Evolutionary conservation across 1,284 basidiomycete species (phyloP).

Genomic region (Cutaneotrichosporon mucoides): DNA sequence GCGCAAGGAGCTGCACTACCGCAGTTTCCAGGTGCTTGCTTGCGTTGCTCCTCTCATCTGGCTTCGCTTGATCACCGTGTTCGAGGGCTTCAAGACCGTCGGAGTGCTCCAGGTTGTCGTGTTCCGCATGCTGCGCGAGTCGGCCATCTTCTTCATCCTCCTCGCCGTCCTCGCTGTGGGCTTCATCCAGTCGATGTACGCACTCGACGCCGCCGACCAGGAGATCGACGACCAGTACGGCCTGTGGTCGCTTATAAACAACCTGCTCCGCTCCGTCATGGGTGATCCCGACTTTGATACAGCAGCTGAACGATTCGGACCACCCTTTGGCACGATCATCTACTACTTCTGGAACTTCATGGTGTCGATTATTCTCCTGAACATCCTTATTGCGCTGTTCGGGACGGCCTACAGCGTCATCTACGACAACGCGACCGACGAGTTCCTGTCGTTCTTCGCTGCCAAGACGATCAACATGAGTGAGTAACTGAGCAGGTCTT

Average conservation of each 20-base stretch:
- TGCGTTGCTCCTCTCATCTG: slow-evolving; percentile 82
- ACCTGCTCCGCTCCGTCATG: slow-evolving; percentile 73
- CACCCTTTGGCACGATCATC: slow-evolving; percentile 62
- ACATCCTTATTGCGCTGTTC: slow-evolving; percentile 92
- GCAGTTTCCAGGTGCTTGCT: slow-evolving; percentile 80
- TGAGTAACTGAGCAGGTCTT: slow-evolving; percentile 44
- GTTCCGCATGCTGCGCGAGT: slow-evolving; percentile 77
- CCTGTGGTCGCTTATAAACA: slow-evolving; percentile 61
- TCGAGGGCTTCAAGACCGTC: slow-evolving; percentile 60
- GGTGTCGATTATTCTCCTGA: slow-evolving; percentile 82
- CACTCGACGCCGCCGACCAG: slow-evolving; percentile 86
- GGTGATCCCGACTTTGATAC: slow-evolving; percentile 75
- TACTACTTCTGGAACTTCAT: slow-evolving; percentile 88
- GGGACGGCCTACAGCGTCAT: slow-evolving; percentile 84
- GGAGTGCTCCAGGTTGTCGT: slow-evolving; percentile 51
- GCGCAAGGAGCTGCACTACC: slow-evolving; percentile 54
- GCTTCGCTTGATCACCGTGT: slow-evolving; percentile 60
- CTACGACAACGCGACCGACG: slow-evolving; percentile 47
- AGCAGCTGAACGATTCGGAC: slow-evolving; percentile 55
- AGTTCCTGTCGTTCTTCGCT: slow-evolving; percentile 76
- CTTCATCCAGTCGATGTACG: slow-evolving; percentile 71
- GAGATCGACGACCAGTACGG: slow-evolving; percentile 64
- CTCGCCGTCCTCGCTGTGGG: slow-evolving; percentile 76
- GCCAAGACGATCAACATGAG: slow-evolving; percentile 72
- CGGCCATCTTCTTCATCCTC: slow-evolving; percentile 83